Conservation (phyloP, 768 basidiomycete species). For the Austroboletus eburneus region DNA sequence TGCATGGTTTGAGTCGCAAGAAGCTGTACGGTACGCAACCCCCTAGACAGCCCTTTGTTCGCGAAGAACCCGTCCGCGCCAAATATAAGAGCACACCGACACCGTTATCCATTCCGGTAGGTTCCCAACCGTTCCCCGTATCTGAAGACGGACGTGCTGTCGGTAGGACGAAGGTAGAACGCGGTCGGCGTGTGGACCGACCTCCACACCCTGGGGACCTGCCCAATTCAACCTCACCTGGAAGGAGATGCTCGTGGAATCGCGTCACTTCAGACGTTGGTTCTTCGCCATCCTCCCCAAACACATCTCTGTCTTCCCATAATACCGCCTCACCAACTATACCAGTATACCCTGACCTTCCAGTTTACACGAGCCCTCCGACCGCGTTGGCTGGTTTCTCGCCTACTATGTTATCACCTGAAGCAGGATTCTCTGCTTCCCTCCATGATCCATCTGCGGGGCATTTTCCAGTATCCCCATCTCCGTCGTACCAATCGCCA, state of each 20-base stretch:
- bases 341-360: conserved; percentile 19
- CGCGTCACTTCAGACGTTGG: conserved; percentile 15
- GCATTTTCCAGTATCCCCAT: conserved; percentile 13
- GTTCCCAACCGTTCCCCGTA: conserved; percentile 12
- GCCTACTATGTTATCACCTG: conserved; percentile 6
- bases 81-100: conserved; percentile 32
- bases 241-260: conserved; percentile 29
- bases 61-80: conserved; percentile 43
- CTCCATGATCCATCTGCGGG: conserved; percentile 12
- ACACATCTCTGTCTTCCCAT: conserved; percentile 17
- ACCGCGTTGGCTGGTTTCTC: conserved; percentile 8
- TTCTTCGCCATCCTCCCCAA: conserved; percentile 25
- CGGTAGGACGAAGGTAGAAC: conserved; percentile 22
- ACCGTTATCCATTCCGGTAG: conserved; percentile 29
- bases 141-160: conserved; percentile 17
- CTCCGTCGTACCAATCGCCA: conserved; percentile 11
- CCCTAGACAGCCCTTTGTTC: conserved; percentile 47
- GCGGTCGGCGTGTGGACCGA: conserved; percentile 22
- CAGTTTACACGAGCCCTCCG: conserved; percentile 13
- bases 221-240: conserved; percentile 30
- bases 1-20: conserved; percentile 68
- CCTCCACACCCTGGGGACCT: conserved; percentile 8
- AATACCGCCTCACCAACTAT: conserved; percentile 20
- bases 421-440: conserved; percentile 10
- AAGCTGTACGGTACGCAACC: conserved; percentile 57